Evolutionary conservation across 495 filamentous ascomycete genomes (phyloP), one percentile per base, ranked within the genome.

Genomic region (Cryomyces minteri): DNA sequence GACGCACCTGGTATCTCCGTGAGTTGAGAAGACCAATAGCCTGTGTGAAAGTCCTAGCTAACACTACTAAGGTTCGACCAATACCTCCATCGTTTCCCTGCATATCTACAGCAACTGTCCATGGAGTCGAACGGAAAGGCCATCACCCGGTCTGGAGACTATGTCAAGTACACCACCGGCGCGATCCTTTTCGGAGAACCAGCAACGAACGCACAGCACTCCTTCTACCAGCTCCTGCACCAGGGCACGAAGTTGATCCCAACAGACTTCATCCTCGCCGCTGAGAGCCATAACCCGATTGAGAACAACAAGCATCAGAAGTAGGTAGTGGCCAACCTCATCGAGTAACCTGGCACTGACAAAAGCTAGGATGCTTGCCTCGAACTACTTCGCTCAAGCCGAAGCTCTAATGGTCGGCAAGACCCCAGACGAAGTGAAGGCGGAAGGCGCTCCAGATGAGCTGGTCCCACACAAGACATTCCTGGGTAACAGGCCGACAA

Each of bases 81-180:
- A 67, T 98, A 98, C 67, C 77, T 98, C 55, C 84, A 93, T 73
- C 84, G 90, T 45, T 96, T 98, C 82, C 87, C 90, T 11, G 90
- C 90, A 50, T 98, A 98, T 68, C 82, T 98, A 31, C 90, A 98
- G 67, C 90, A 98, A 65, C 73, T 98, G 41, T 96, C 87, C 51
- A 98, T 98, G 90, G 90, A 98, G 69, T 96, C 92, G 55, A 98
- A 98, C 65, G 90, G 90, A 55, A 98, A 98, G 73, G 83, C 85
- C 45, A 84, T 96, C 62, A 94, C 90, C 49, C 85, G 88, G 43
- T 76, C 75, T 48, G 87, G 86, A 49, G 73, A 86, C 39, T 82
- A 92, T 41, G 87, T 94, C 60, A 92, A 94, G 63, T 96, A 96
- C 70, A 94, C 88, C 43, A 98, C 90, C 11, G 90, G 83, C 28